Conservation (phyloP, 2,329 filamentous ascomycete genomes). For the Ploettnerulaceae sp. region DNA sequence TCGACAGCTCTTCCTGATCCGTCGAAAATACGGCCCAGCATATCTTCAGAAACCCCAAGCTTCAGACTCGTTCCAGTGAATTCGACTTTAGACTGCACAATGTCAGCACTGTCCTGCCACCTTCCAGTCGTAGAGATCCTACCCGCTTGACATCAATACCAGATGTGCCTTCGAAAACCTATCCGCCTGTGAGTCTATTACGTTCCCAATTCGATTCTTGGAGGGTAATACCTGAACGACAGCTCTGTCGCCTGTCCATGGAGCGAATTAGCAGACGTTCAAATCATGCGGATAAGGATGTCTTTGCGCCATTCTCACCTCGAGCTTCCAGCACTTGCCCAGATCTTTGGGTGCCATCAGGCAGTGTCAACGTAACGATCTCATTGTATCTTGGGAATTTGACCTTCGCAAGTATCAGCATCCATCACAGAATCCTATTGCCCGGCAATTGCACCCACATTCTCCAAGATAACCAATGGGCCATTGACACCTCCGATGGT, state of each 20-base stretch:
- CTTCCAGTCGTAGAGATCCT: slow-evolving; percentile 26
- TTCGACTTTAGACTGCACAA: slow-evolving; percentile 80
- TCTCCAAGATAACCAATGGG: slow-evolving; percentile 93
- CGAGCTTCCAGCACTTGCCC: slow-evolving; percentile 96
- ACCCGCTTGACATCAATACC: slow-evolving; percentile 99
- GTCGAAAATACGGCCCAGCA: slow-evolving; percentile 98
- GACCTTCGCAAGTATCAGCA: slow-evolving; percentile 55
- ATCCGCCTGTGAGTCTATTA: slow-evolving; percentile 31
- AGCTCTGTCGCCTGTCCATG: slow-evolving; percentile 70
- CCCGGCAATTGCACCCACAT: slow-evolving; percentile 52
- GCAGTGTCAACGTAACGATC: slow-evolving; percentile 91
- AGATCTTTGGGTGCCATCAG: slow-evolving; percentile 88
- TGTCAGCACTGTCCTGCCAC: slow-evolving; percentile 14
- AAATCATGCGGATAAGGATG: slow-evolving; percentile 7
- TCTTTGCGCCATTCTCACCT: slow-evolving; percentile 65
- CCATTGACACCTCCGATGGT: slow-evolving; percentile 98
- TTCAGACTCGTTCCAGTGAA: slow-evolving; percentile 97
- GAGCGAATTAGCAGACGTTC: slow-evolving; percentile 17
- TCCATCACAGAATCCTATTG: not conserved
- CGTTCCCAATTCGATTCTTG: slow-evolving; percentile 1
- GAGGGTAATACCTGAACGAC: slow-evolving; percentile 76
- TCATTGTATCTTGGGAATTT: slow-evolving; percentile 98
- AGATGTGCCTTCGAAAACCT: slow-evolving; percentile 96
- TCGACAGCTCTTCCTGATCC: slow-evolving; percentile 97
- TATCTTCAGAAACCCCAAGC: slow-evolving; percentile 98